A percentile compares a stretch with the other conserved stretches of the same genome.
These are phyloP conservation scores for Cardamine chenopodiifolia DNA, from an alignment of 345 rosid genomes.

Conservation along the genomic window DNA sequence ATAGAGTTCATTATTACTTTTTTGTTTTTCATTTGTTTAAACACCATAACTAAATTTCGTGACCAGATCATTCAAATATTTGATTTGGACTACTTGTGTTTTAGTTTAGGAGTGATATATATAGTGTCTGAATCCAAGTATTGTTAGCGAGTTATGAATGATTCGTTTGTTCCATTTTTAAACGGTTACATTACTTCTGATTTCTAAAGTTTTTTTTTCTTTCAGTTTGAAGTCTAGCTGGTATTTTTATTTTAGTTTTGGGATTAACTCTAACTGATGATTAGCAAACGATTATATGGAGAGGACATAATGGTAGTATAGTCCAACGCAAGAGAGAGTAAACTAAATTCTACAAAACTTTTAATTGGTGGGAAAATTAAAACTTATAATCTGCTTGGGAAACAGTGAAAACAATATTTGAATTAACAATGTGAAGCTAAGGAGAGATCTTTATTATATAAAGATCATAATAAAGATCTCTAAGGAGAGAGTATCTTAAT, in stretches of 20 bases:
- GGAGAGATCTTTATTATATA: no score
- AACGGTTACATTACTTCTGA: not conserved
- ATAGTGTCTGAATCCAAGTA: not conserved
- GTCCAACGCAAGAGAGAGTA: not conserved
- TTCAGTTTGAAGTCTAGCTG: not conserved
- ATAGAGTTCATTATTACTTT: not conserved
- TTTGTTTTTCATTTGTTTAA: not conserved
- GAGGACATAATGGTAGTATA: not conserved
- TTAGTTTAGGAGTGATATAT: not conserved
- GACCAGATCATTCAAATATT: not conserved
- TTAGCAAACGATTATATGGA: not conserved
- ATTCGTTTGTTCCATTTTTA: not conserved
- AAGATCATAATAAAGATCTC: no score
- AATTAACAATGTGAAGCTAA: not conserved
- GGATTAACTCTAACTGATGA: not conserved
- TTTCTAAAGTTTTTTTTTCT: not conserved
- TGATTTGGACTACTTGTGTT: not conserved
- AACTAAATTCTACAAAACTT: not conserved
- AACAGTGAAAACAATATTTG: no score
- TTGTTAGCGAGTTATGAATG: not conserved
- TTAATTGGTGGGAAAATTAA: no score
- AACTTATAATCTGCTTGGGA: not conserved
- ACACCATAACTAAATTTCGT: not conserved
- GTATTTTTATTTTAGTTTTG: no score
- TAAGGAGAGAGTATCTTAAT: not conserved